Conservation (phyloP, 768 basidiomycete species). For the Boletus reticulatus region DNA sequence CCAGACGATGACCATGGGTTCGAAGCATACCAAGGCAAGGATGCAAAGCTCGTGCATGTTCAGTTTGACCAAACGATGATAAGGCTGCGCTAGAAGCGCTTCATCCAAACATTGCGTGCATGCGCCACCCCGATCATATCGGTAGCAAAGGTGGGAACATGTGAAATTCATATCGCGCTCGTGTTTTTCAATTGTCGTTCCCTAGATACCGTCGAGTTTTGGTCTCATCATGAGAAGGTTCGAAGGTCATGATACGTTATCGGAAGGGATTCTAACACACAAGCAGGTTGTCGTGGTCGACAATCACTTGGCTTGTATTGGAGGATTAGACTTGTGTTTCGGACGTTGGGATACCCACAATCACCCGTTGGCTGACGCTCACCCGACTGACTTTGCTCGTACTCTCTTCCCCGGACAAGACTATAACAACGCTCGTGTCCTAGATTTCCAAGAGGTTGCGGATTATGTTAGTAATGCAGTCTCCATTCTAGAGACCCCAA, state of each 20-base stretch:
- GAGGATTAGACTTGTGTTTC: slow-evolving; percentile 94
- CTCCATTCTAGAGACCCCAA: slow-evolving; percentile 61
- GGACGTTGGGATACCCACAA: slow-evolving; percentile 95
- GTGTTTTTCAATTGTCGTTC: not conserved
- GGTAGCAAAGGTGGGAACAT: slow-evolving; percentile 58
- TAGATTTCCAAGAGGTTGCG: slow-evolving; percentile 82
- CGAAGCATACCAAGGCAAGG: slow-evolving; percentile 75
- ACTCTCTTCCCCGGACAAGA: slow-evolving; percentile 94
- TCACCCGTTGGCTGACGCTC: slow-evolving; percentile 89
- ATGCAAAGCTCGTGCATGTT: not conserved
- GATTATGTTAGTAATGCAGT: slow-evolving; percentile 72
- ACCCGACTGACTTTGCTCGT: slow-evolving; percentile 77
- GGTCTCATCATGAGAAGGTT: slow-evolving; percentile 91
- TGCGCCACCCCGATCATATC: slow-evolving; percentile 91
- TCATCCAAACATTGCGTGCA: slow-evolving; percentile 83
- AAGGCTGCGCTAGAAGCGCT: slow-evolving; percentile 76
- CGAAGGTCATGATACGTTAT: not conserved
- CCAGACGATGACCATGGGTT: slow-evolving; percentile 88
- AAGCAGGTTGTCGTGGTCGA: slow-evolving; percentile 75
- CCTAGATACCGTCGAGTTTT: slow-evolving; percentile 75
- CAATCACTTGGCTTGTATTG: slow-evolving; percentile 81
- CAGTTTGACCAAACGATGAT: not conserved
- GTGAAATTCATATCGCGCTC: not conserved
- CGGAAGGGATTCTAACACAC: not conserved
- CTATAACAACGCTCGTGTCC: slow-evolving; percentile 86